These are phyloP conservation scores for Nakaseomyces delphensis DNA, from an alignment of 1,139 yeast genomes.

Conservation along the genomic window DNA sequence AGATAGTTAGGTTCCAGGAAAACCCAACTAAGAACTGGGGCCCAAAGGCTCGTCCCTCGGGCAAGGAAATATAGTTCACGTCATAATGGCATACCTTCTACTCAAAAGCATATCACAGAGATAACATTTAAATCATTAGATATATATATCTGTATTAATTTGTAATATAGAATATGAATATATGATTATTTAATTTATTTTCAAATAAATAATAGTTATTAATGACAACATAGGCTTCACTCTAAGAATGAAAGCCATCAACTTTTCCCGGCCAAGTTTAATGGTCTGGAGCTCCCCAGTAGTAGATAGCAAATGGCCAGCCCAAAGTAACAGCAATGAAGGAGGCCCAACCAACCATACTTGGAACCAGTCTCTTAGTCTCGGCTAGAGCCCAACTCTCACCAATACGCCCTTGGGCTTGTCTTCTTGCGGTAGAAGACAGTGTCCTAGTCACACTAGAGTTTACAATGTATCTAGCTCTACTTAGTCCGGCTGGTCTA, in stretches of 20 bases:
- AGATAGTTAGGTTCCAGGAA: slow-evolving; percentile 79
- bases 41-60: slow-evolving; percentile 66
- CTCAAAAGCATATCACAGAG: too few relatives aligned
- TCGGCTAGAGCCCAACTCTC: slow-evolving; percentile 20
- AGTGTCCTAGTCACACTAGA: slow-evolving; percentile 3
- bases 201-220: too few relatives aligned
- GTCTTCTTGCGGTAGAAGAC: slow-evolving; percentile 11
- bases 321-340: slow-evolving; percentile 17
- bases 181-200: not conserved
- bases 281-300: slow-evolving; percentile 6
- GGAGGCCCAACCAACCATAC: slow-evolving; percentile 17
- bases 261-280: too few relatives aligned
- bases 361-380: slow-evolving; percentile 17
- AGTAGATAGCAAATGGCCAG: slow-evolving; percentile 24
- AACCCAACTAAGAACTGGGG: slow-evolving; percentile 97
- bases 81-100: too few relatives aligned
- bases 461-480: slow-evolving; percentile 7
- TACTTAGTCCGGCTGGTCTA: slow-evolving; percentile 4
- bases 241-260: too few relatives aligned
- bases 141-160: not conserved
- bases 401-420: slow-evolving; percentile 14
- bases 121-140: too few relatives aligned
- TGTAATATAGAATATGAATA: not conserved
- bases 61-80: not conserved
- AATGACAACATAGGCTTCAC: too few relatives aligned